phyloP scores from a whole-genome alignment of 2,329 filamentous ascomycete genomes.

The Sclerotinia glacialis region DNA sequence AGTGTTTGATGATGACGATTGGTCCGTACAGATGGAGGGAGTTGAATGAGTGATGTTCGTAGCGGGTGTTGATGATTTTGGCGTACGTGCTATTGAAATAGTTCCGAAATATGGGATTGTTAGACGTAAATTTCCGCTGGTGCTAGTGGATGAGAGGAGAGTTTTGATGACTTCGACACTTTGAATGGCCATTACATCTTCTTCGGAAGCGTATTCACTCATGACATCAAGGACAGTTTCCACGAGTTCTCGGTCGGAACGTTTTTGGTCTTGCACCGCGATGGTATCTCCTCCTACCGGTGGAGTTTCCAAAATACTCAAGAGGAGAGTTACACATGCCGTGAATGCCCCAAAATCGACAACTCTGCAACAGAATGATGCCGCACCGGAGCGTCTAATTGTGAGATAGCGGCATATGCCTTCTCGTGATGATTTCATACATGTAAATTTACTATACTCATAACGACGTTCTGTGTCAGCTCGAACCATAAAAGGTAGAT shows the following conservation, averaged over 20 bases:
- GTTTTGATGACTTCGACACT: slow-evolving; percentile 36
- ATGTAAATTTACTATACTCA: slow-evolving; percentile 39
- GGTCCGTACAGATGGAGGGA: background rate
- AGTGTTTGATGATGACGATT: background rate
- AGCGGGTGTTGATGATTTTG: background rate
- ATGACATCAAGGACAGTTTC: slow-evolving; percentile 31
- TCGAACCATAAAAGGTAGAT: slow-evolving; percentile 39
- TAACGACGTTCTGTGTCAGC: slow-evolving; percentile 36
- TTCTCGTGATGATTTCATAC: slow-evolving; percentile 36
- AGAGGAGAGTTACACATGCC: slow-evolving; percentile 34
- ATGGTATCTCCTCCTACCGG: slow-evolving; percentile 23
- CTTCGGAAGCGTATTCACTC: slow-evolving; percentile 26
- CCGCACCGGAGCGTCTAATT: slow-evolving; percentile 26
- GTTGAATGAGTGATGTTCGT: background rate
- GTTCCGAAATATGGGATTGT: slow-evolving; percentile 40
- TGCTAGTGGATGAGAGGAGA: slow-evolving; percentile 30
- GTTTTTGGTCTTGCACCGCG: slow-evolving; percentile 26
- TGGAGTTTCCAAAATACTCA: slow-evolving; percentile 31
- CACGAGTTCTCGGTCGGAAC: slow-evolving; percentile 30
- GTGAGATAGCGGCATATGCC: slow-evolving; percentile 34
- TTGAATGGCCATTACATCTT: slow-evolving; percentile 34
- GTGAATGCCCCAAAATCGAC: slow-evolving; percentile 38
- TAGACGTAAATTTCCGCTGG: slow-evolving; percentile 33
- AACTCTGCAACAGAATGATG: slow-evolving; percentile 36
- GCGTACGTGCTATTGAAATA: slow-evolving; percentile 31